Evolutionary conservation across 31 red algal species (phyloP).

Genomic region (Bonnemaisonia californica): DNA sequence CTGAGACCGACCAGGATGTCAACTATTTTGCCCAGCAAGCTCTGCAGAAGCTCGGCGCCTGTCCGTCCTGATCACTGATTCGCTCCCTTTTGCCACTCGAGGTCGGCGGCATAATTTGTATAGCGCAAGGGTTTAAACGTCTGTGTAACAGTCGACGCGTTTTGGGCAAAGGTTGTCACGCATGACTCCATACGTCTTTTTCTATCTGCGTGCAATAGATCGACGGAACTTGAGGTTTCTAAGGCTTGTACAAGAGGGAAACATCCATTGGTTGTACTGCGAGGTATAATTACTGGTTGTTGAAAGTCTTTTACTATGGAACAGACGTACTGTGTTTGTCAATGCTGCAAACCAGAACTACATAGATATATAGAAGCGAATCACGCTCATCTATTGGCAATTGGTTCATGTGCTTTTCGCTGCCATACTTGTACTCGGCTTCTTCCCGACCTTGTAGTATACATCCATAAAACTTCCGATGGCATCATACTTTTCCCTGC

Average conservation of each 20-base stretch:
- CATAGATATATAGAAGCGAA: background rate
- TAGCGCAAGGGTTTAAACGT: background rate
- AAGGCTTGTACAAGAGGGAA: background rate
- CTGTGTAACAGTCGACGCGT: background rate
- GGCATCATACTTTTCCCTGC: slow-evolving; percentile 63
- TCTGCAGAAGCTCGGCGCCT: slow-evolving; percentile 50
- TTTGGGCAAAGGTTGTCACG: background rate
- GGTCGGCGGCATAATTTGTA: background rate
- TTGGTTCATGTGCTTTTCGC: background rate
- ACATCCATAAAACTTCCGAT: slow-evolving; percentile 71
- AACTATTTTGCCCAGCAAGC: slow-evolving; percentile 78
- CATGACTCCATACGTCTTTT: background rate
- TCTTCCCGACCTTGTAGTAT: slow-evolving; percentile 69
- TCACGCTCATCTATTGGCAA: background rate
- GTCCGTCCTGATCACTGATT: slow-evolving; percentile 49
- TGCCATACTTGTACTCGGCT: slow-evolving; percentile 25
- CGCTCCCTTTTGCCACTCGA: background rate
- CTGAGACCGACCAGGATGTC: slow-evolving; percentile 75
- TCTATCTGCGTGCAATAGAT: background rate
- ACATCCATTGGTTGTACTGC: background rate
- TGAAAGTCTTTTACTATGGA: background rate
- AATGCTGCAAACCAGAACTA: background rate
- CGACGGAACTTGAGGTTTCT: background rate
- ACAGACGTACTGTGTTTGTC: background rate
- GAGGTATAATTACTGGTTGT: background rate